A percentile compares a stretch with the other conserved stretches of the same genome.
phyloP scores from a whole-genome alignment of 1,139 yeast genomes.

The Hansenula sp. region DNA sequence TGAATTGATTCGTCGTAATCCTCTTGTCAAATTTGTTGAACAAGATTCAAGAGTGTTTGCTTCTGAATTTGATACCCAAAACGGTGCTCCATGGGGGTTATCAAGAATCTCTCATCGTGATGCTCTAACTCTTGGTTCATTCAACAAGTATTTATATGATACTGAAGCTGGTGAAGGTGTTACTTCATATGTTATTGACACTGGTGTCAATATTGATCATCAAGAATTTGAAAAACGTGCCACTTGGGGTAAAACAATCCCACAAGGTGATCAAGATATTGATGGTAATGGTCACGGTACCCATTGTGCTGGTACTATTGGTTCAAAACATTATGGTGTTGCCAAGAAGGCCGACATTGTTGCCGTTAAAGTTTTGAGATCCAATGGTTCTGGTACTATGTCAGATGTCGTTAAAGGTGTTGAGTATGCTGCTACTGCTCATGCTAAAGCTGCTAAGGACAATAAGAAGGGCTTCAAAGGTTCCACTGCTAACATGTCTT shows the following conservation, averaged over 20 bases:
- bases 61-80: constrained; percentile 60
- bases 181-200: constrained; percentile 84
- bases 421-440: constrained; percentile 70
- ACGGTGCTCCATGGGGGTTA: constrained; percentile 95
- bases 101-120: constrained; percentile 93
- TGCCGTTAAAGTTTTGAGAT: constrained; percentile 74
- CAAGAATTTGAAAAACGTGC: constrained; percentile 91
- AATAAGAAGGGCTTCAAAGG: constrained; percentile 70
- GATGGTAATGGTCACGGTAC: constrained; percentile 95
- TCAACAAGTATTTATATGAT: constrained; percentile 84
- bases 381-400: constrained; percentile 78
- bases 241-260: constrained; percentile 88
- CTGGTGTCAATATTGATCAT: constrained; percentile 83
- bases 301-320: constrained; percentile 86
- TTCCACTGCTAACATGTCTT: constrained; percentile 86
- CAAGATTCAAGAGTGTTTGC: constrained; percentile 74
- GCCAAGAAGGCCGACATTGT: constrained; percentile 72
- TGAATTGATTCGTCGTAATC: constrained; percentile 65
- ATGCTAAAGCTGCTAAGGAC: constrained; percentile 50
- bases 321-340: constrained; percentile 70
- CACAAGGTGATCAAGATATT: constrained; percentile 71
- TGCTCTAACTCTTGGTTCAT: constrained; percentile 67
- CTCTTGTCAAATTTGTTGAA: constrained; percentile 76
- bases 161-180: constrained; percentile 88
- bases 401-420: constrained; percentile 81